Evolutionary conservation across 768 basidiomycete species (phyloP).

Genomic region (Boletellus emodensis): DNA sequence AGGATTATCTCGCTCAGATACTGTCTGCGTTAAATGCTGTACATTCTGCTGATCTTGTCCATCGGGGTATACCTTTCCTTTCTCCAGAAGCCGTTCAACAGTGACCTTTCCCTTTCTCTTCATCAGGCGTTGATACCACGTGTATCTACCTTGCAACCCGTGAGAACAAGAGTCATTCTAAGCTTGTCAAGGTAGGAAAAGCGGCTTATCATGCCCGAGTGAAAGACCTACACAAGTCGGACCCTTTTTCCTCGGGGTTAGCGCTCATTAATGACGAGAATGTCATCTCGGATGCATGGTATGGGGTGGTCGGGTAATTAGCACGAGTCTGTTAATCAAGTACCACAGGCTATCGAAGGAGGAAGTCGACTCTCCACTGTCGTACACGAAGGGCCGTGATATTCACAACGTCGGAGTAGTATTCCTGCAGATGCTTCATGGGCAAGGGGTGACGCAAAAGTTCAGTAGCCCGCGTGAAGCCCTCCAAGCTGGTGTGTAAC

Average conservation of each 20-base stretch:
- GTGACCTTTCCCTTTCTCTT: background rate
- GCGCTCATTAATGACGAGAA: conserved; percentile 14
- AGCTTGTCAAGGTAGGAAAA: conserved; percentile 70
- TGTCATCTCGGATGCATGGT: conserved; percentile 31
- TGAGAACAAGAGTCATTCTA: conserved; percentile 49
- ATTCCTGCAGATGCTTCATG: conserved; percentile 82
- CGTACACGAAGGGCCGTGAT: conserved; percentile 75
- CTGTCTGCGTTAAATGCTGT: conserved; percentile 64
- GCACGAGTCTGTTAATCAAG: background rate
- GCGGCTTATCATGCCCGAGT: conserved; percentile 69
- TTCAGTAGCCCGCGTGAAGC: conserved; percentile 56
- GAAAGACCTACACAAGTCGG: conserved; percentile 79
- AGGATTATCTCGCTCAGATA: conserved; percentile 78
- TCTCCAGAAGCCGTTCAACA: background rate
- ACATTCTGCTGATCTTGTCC: conserved; percentile 62
- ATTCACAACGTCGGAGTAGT: conserved; percentile 80
- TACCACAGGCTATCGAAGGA: conserved; percentile 67
- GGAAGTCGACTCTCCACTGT: conserved; percentile 70
- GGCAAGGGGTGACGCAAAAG: conserved; percentile 57
- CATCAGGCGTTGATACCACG: conserved; percentile 51
- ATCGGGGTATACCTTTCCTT: conserved; percentile 49
- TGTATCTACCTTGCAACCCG: conserved; percentile 58
- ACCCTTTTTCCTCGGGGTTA: conserved; percentile 54
- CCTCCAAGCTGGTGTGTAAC: conserved; percentile 45
- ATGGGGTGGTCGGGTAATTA: background rate